Evolutionary conservation across 805 yeast species (phyloP), one percentile per base, ranked within the genome.

Genomic region (Candida ulmi): DNA sequence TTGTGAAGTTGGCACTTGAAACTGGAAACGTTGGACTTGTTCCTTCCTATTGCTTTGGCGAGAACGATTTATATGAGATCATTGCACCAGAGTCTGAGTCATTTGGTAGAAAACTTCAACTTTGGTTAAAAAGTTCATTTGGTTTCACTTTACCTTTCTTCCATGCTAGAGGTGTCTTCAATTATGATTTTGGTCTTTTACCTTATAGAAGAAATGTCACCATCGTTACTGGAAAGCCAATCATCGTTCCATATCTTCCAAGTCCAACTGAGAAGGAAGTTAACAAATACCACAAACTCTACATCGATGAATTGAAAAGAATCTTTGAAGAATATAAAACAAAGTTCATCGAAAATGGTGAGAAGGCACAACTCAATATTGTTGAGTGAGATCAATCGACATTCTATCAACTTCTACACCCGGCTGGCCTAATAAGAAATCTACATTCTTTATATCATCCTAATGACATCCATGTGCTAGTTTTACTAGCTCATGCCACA

Each of bases 21-120:
- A 65, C 81, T 13, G 91, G 91, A 2, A 84, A 88, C 46, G 78
- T 85, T 1, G 71, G 76, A 21, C 57, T 93, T 9, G 98, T 93
- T 4, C 99, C 99, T 0, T 78, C 84, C 3, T 80, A 84, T 57
- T 90, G 86, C 11, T 93, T 88, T 65, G 99, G 99, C 2, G 99
- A 93, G 54, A 91, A 72, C 39, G 72, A 79, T 24, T 54, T 78
- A n/a, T 79, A 72, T 52, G 69, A 75, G 30, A 72, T 79, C 33
- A 57, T 73, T 5, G 61, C 63, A 36, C 70, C 76, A 12, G 62
- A 62, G 23, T 58, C 62, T 2, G 58, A 63, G 13, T 72, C 83
- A 0, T 51, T 58, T 57, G 72, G 72, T 19, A 72, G 77, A 51
- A 64, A 66, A 40, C 57, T 83, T 38, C 98, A 91, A 59, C 60